Conservation (phyloP, 2,329 filamentous ascomycete genomes). For the Nothophoma quercina region DNA sequence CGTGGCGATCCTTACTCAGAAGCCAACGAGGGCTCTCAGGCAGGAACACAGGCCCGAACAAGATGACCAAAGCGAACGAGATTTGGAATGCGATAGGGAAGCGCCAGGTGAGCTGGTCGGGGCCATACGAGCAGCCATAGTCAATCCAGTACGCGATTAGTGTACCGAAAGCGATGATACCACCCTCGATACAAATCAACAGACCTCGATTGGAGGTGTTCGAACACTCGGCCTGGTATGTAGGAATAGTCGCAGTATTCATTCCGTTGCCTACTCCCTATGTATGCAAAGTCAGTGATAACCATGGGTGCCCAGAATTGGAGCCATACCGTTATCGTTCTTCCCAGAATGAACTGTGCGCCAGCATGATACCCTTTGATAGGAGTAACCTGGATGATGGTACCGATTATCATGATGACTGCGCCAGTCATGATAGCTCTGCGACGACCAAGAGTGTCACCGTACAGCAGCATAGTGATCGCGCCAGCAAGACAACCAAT, state of each 20-base stretch:
- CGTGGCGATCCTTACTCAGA: slow-evolving; percentile 67
- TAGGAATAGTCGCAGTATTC: slow-evolving; percentile 63
- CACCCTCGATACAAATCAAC: slow-evolving; percentile 67
- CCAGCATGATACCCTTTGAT: slow-evolving; percentile 46
- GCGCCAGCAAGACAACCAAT: slow-evolving; percentile 58
- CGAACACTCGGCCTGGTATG: slow-evolving; percentile 63
- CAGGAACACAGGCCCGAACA: slow-evolving; percentile 65
- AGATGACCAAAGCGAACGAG: slow-evolving; percentile 58
- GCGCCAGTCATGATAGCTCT: slow-evolving; percentile 54
- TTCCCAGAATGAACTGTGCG: slow-evolving; percentile 62
- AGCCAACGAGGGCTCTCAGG: slow-evolving; percentile 74
- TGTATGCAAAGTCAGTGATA: neutral
- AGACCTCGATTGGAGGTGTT: slow-evolving; percentile 66
- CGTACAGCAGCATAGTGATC: slow-evolving; percentile 48
- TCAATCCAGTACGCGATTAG: slow-evolving; percentile 60
- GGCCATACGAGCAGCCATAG: slow-evolving; percentile 45
- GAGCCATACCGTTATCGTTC: slow-evolving; percentile 53
- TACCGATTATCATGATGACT: slow-evolving; percentile 53
- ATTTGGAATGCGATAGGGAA: slow-evolving; percentile 64
- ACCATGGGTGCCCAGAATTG: neutral
- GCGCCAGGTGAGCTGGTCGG: slow-evolving; percentile 52
- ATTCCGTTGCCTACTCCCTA: slow-evolving; percentile 62
- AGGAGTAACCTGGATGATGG: slow-evolving; percentile 50
- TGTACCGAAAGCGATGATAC: slow-evolving; percentile 60
- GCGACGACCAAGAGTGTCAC: slow-evolving; percentile 54